Evolutionary conservation across 805 yeast genomes (phyloP).

Genomic region (Priceomyces fermenticarens): DNA sequence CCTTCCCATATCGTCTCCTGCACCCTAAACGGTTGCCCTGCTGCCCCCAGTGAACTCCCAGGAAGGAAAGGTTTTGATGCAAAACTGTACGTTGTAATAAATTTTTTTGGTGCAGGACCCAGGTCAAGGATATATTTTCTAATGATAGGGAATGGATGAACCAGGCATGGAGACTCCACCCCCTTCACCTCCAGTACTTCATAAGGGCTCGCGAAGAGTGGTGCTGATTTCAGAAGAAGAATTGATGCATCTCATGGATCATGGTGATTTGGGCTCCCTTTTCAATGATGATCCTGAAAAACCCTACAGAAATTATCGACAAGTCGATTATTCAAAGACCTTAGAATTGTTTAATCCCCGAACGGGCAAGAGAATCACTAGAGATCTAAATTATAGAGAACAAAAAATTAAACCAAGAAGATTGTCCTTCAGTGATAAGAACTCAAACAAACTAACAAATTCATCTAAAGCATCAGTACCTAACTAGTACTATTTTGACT

Average conservation of each 20-base stretch:
- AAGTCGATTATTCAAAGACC: constrained; percentile 31
- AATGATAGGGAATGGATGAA: too few relatives aligned
- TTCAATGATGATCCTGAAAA: constrained; percentile 1
- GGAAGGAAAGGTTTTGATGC: too few relatives aligned
- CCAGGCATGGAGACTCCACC: too few relatives aligned
- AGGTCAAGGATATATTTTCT: too few relatives aligned
- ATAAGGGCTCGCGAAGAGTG: background rate
- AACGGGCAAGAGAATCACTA: constrained; percentile 36
- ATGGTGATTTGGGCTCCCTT: background rate
- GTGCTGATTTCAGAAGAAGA: constrained; percentile 5
- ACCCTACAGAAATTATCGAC: background rate
- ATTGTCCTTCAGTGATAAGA: constrained; percentile 31
- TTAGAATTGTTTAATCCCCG: constrained; percentile 40
- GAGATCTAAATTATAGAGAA: constrained; percentile 26
- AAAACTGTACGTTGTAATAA: too few relatives aligned
- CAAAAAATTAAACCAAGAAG: constrained; percentile 36
- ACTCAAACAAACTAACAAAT: too few relatives aligned
- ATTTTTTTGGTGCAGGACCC: too few relatives aligned
- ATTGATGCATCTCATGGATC: background rate
- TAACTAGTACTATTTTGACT: background rate
- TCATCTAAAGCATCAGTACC: constrained; percentile 1
- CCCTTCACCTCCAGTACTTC: too few relatives aligned
- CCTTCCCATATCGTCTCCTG: too few relatives aligned
- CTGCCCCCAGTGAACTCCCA: too few relatives aligned
- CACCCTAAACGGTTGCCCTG: too few relatives aligned